These are phyloP conservation scores for Metschnikowia koreensis DNA, from an alignment of 805 yeast genomes.

Conservation along the genomic window DNA sequence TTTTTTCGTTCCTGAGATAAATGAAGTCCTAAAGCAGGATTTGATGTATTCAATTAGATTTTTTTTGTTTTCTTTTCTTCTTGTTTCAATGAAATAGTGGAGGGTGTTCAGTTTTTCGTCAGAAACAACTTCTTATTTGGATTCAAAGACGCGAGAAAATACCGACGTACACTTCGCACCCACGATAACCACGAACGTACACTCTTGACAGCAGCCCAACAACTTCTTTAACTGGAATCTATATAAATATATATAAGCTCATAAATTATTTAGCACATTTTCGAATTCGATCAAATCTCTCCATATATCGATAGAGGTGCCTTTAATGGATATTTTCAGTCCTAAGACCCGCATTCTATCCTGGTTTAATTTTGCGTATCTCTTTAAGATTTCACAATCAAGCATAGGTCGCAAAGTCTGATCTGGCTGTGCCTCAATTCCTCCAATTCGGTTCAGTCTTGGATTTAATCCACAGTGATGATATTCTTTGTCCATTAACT, in stretches of 20 bases:
- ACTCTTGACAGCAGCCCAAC: background rate
- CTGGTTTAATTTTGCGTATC: conserved; percentile 54
- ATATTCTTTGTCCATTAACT: conserved; percentile 70
- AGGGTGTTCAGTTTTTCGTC: too few relatives aligned
- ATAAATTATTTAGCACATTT: conserved; percentile 32
- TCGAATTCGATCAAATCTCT: conserved; percentile 62
- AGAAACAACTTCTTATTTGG: too few relatives aligned
- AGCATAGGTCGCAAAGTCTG: conserved; percentile 58
- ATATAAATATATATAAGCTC: background rate
- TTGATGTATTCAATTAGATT: too few relatives aligned
- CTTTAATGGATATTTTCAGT: conserved; percentile 54
- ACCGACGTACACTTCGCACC: background rate
- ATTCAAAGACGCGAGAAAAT: background rate
- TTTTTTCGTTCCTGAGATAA: too few relatives aligned
- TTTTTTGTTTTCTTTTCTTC: background rate
- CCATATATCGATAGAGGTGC: conserved; percentile 61
- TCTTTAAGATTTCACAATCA: conserved; percentile 57
- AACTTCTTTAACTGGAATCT: background rate
- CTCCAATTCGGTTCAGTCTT: conserved; percentile 55
- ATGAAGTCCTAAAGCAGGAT: background rate
- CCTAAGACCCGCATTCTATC: conserved; percentile 55
- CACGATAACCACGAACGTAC: background rate
- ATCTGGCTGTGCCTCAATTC: conserved; percentile 34
- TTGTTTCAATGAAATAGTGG: too few relatives aligned
- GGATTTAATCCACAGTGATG: conserved; percentile 84